These are phyloP conservation scores for Rhodotorula sp. DNA, from an alignment of 1,284 basidiomycete genomes.

Conservation along the genomic window DNA sequence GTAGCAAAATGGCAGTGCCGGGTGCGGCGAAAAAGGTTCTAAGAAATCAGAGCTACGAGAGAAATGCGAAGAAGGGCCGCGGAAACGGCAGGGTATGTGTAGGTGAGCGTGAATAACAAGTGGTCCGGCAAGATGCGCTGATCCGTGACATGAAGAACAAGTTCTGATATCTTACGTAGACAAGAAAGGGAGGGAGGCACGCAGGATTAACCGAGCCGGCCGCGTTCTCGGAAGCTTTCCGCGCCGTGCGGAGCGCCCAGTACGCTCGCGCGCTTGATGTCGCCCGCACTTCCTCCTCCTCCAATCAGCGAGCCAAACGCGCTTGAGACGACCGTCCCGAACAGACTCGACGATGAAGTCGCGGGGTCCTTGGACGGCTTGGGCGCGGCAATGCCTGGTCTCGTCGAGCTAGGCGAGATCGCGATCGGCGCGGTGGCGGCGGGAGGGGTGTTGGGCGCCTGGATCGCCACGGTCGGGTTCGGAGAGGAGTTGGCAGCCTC, in stretches of 20 bases:
- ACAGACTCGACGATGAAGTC: neutral
- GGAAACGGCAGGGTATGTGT: neutral
- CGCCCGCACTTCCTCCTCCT: neutral
- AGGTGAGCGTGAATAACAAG: neutral
- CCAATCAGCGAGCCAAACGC: constrained; percentile 1
- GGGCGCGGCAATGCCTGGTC: neutral
- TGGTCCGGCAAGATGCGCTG: neutral
- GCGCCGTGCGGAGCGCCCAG: neutral
- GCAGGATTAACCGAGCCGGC: neutral
- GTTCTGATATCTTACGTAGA: too few relatives aligned
- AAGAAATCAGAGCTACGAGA: neutral
- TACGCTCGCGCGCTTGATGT: neutral
- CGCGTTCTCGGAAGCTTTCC: constrained; percentile 2
- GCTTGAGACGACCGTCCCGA: constrained; percentile 3
- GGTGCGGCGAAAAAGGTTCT: neutral
- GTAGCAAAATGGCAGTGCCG: neutral
- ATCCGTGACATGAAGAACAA: too few relatives aligned
- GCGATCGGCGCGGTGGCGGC: neutral
- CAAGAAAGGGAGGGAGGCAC: neutral
- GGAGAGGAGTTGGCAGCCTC: neutral
- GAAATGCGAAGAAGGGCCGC: neutral
- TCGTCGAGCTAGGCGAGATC: neutral
- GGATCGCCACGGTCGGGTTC: neutral
- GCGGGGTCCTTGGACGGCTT: too few relatives aligned
- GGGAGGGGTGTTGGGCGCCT: neutral